Base-by-base conservation (phyloP, 2,329 filamentous ascomycete species). In the Hymenoscyphus infarciens region DNA sequence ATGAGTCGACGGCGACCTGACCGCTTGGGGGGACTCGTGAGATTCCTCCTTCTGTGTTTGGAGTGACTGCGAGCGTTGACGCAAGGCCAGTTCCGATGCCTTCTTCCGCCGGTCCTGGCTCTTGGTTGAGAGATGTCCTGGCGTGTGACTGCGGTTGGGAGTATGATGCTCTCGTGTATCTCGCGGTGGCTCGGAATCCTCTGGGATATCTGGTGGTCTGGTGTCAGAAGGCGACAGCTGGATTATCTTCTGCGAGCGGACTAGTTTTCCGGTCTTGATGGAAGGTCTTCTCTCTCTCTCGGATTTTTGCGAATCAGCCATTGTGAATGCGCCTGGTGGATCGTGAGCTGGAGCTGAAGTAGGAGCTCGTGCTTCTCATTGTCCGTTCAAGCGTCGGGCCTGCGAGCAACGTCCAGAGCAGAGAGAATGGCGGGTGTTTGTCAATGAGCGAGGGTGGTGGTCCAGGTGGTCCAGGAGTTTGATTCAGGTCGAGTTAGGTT, bases 51-150 rank as follows among this genome's bases (percentile, higher is more conserved):
- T 15, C 13, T 55, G 52, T 61, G 71, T 72, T 57, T 72, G 70
- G 56, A 74, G 63, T 16, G 73, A 72, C 63, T 74, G 74, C 64
- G 74, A 74, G 10, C 74, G 71, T 56, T 72, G 70, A 31, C 72
- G 71, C 49, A 72, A 63, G 19, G 70, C 67, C 57, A 74, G 58
- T 10, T 73, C 69, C 11, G 68, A 69, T 16, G 68, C 67, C 61
- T 71, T 72, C 64, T 70, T 74, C 63, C 68, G 59, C 56, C 69
- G 67, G 55, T 74, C 72, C 52, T 73, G 80, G 75, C 82, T 85
- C 76, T 83, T 86, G 67, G 82, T 81, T 13, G 85, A 76, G 49
- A 87, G 78, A 69, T 87, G 84, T 62, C 85, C 84, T 1, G 85
- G 85, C 1, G 85, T 87, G 72, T 87, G 85, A 71, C 81, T 86